phyloP scores from a whole-genome alignment of 306 rosid species.

The Malus asiatica region DNA sequence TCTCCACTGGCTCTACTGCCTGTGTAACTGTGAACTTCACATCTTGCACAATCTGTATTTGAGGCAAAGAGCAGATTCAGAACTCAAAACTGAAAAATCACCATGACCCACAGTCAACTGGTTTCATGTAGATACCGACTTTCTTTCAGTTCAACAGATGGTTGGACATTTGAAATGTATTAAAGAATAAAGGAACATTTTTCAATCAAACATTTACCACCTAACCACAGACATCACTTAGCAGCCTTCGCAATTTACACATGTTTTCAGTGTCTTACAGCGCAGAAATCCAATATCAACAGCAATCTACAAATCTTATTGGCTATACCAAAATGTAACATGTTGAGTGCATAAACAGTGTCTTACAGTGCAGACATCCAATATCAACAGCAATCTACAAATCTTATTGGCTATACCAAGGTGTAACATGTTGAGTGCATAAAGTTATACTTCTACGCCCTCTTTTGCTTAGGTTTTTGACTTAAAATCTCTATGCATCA shows the following conservation, averaged over 20 bases:
- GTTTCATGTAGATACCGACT: background rate
- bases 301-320: background rate
- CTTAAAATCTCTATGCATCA: too few relatives aligned
- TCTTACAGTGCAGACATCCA: background rate
- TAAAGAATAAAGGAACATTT: background rate
- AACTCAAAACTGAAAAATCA: background rate
- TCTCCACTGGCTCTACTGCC: conserved; percentile 94
- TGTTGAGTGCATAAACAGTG: background rate
- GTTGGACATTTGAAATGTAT: background rate
- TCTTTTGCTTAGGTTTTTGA: too few relatives aligned
- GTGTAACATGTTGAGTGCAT: background rate
- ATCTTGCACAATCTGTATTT: conserved; percentile 75
- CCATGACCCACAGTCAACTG: background rate
- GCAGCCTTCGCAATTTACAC: background rate
- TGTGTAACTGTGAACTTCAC: conserved; percentile 90
- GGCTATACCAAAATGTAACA: background rate
- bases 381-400: background rate
- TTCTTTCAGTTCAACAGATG: background rate
- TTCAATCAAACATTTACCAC: background rate
- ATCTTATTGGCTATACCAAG: background rate
- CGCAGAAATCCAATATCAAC: background rate
- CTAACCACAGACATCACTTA: background rate
- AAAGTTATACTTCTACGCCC: too few relatives aligned
- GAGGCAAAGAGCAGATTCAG: conserved; percentile 11
- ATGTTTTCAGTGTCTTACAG: background rate